Evolutionary conservation across 2,329 filamentous ascomycete species (phyloP), one percentile per base, ranked within the genome.

Genomic region (Colletotrichum higginsianum): DNA sequence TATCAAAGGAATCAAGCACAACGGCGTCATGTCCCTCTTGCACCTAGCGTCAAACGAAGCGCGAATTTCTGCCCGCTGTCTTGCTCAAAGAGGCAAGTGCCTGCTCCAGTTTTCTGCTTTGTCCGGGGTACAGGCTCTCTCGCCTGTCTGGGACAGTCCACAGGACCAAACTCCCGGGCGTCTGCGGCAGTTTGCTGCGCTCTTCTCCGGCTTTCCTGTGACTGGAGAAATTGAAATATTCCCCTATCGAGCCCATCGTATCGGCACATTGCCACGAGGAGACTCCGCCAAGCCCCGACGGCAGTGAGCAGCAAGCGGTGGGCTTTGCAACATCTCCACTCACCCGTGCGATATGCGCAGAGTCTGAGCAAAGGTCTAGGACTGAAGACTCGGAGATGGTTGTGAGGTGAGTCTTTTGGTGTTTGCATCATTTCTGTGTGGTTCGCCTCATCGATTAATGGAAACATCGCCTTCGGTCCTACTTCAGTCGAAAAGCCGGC

Each of bases 31-130:
- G 12, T 65, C 46, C 40, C 26, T 65, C 42, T 58, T 58, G 35
- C 56, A 62, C 58, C 50, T 70, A 70, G 67, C 67, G 62, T 70
- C 67, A 26, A 53, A 52, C 58, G 58, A 50, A 55, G 44, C 53
- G 64, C 53, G 42, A 23, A 52, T 58, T 40, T 62, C 57, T 61
- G 68, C 65, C 38, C 53, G 40, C 18, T 23, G 12, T 15, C 7
- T 53, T 53, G 15, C 61, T 30, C 2, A 26, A 69, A 69, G n/a
- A 63, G 64, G 57, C 58, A 67, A 71, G 64, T 58, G 52, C 57
- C n/a, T n/a, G n/a, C 16, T 47, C 46, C 4, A 38, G 30, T 26
- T n/a, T 23, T 44, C 8, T 38, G n/a, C 12, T 42, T 6, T 23
- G n/a, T 18, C 38, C 23, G 30, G 46, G 53, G 53, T 21, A n/a